These are phyloP conservation scores for Chiua virens DNA, from an alignment of 768 basidiomycete species.

Conservation along the genomic window DNA sequence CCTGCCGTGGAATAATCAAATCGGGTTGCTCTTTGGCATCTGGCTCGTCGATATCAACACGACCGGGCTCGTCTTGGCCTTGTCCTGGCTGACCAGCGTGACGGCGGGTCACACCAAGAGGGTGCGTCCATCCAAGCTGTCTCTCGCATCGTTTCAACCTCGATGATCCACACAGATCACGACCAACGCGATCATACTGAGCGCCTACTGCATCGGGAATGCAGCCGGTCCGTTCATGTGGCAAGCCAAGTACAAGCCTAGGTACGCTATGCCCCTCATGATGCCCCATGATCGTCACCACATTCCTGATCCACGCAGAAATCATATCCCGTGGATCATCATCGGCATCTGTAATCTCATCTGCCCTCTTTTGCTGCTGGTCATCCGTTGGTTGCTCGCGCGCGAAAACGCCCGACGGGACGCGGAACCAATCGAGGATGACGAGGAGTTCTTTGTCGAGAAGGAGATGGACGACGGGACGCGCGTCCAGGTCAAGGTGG, in stretches of 20 bases:
- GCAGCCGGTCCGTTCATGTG: conserved; percentile 78
- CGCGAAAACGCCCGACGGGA: conserved; percentile 68
- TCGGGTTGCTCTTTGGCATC: conserved; percentile 58
- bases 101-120: conserved; percentile 75
- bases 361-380: conserved; percentile 49
- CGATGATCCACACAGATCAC: conserved; percentile 22
- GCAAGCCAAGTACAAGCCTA: conserved; percentile 64
- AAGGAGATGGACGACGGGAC: conserved; percentile 51
- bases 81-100: conserved; percentile 65
- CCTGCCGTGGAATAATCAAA: conserved; percentile 62
- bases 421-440: conserved; percentile 52
- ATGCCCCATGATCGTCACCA: not conserved
- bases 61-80: conserved; percentile 58
- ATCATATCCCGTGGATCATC: conserved; percentile 75
- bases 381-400: conserved; percentile 53
- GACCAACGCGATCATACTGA: conserved; percentile 69
- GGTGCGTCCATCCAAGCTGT: conserved; percentile 41
- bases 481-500: conserved; percentile 54
- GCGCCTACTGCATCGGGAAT: conserved; percentile 68
- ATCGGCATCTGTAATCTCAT: conserved; percentile 62
- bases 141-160: not conserved
- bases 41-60: conserved; percentile 44
- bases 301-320: conserved; percentile 38
- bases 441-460: conserved; percentile 65
- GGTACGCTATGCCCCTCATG: conserved; percentile 35